Base-by-base conservation (phyloP, 2,329 filamentous ascomycete genomes). In the Fusarium tuaranense region DNA sequence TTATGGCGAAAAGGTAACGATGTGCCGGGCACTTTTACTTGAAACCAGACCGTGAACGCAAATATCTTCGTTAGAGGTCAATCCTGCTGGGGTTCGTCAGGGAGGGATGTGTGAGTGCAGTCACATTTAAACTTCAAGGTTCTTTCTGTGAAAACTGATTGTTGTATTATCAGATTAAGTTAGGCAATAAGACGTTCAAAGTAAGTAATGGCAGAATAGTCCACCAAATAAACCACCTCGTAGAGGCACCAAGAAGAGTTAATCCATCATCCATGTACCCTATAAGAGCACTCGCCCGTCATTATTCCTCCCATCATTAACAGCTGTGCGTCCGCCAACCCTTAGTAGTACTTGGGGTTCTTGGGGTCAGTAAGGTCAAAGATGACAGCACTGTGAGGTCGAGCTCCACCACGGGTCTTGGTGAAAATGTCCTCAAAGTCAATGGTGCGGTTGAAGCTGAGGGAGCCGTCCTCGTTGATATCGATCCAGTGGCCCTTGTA, bases 401-500 rank as follows among this genome's bases (percentile, higher is more conserved):
- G 87, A 5, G 86, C 90, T 30, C 90, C 89, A 59, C 89, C 89
- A 44, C 88, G 84, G 72, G 85, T 86, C 12, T 71, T 71, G 8
- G 85, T 83, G 71, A 90, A 92, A 68, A 87, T 85, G 58, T 79
- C 79, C 70, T 83, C 82, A 77, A 92, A 91, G 77, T 92, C 86
- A 75, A 91, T 90, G 38, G 84, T 86, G 22, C 89, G 86, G 83
- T 91, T 91, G 83, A 91, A 92, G 80, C 79, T 83, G 63, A 92
- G 79, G n/a, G 83, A 83, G 4, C 90, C 89, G 69, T 91, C 84
- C 3, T 84, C 79, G 12, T 86, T 80, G 68, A 92, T 86, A 68
- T 92, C 90, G 73, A 92, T 89, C 83, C 90, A 92, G 72, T 89
- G 86, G 0, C 86, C 89, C 84, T 91, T 91, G 86, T 87, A 92